Evolutionary conservation across 768 basidiomycete species (phyloP).

Genomic region (Chalciporus chontae): DNA sequence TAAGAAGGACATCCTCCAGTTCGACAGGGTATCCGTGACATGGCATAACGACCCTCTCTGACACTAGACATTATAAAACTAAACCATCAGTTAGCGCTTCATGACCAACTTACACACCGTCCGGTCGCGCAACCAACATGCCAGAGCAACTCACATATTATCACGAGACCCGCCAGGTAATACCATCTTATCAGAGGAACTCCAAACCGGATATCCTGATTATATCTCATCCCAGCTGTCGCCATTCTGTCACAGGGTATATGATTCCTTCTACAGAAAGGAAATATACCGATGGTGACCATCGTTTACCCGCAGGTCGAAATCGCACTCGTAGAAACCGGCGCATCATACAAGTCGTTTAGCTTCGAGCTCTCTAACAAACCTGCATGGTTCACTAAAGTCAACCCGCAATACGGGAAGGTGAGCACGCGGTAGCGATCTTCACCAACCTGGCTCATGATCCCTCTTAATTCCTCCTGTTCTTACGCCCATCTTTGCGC

Average conservation of each 20-base stretch:
- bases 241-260: constrained; percentile 52
- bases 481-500: too few relatives aligned
- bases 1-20: too few relatives aligned
- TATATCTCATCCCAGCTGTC: constrained; percentile 37
- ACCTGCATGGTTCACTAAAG: constrained; percentile 62
- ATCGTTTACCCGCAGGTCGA: constrained; percentile 37
- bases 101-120: too few relatives aligned
- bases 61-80: too few relatives aligned
- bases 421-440: constrained; percentile 28
- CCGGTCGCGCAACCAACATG: constrained; percentile 1
- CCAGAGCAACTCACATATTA: constrained; percentile 39
- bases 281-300: too few relatives aligned
- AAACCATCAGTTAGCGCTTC: neutral
- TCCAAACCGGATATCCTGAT: neutral
- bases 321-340: constrained; percentile 55
- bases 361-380: constrained; percentile 61
- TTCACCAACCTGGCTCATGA: too few relatives aligned
- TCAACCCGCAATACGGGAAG: constrained; percentile 59
- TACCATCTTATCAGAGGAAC: neutral
- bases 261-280: neutral
- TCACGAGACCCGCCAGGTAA: constrained; percentile 37
- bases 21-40: too few relatives aligned
- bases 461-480: too few relatives aligned
- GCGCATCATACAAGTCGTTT: constrained; percentile 43
- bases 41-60: too few relatives aligned